Evolutionary conservation across 2,329 filamentous ascomycete genomes (phyloP), one percentile per base, ranked within the genome.

Genomic region (Cordyceps tenuipes): DNA sequence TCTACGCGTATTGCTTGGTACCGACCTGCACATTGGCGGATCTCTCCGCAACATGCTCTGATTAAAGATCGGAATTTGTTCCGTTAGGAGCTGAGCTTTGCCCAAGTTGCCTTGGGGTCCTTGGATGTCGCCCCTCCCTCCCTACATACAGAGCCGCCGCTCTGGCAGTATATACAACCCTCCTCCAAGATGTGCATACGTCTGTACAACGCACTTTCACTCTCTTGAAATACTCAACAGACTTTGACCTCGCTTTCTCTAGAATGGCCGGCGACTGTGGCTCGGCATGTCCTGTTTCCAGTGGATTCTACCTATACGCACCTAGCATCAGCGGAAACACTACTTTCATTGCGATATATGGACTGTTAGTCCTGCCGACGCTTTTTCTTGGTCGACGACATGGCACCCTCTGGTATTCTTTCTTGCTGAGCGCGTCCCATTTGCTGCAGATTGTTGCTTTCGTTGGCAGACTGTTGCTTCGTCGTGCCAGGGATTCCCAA

Each of bases 261-360:
- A 52, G 53, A 36, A 76, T 76, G 74, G 67, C 72, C 64, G 68
- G 65, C 61, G 67, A 69, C 64, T 75, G 74, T 65, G 69, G 68
- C 59, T 66, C 66, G n/a, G 66, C 65, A 53, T 77, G 74, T 61
- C 73, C 72, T 54, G 68, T 70, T 47, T 62, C 66, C 39, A 66
- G 66, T 47, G 73, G 72, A 58, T 77, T 76, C 62, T 72, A 76
- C 59, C 62, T 65, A 47, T 74, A 77, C 60, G 62, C 61, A n/a
- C 70, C 69, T 10, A 73, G 60, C 41, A 64, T 77, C 49, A 70
- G 66, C 15, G 77, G 75, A 47, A 79, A 77, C 64, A 71, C 67
- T 34, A 64, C 75, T 46, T 66, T 80, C 53, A 68, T 79, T 23
- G 71, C 68, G 9, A 63, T 71, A 9, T 79, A 78, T 64, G 72